Percentiles rank a stretch among this genome's conserved stretches.
Evolutionary conservation across 305 asterid species (phyloP).

Genomic region (Solanum hybrid): DNA sequence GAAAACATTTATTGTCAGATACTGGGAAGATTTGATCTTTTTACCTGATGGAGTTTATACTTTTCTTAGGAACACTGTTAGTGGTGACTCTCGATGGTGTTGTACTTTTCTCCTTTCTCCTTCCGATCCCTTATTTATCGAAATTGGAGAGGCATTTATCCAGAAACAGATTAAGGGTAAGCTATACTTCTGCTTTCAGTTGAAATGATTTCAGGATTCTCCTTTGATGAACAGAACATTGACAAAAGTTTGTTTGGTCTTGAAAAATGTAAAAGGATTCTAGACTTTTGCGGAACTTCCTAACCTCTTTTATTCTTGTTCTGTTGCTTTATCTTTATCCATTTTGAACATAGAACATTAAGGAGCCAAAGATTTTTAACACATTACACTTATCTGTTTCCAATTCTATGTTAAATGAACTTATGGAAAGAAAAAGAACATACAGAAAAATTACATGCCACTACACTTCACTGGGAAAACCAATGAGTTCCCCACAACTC

Average conservation of each 20-base stretch:
- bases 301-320: background rate
- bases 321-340: background rate
- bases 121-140: slow-evolving; percentile 74
- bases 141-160: slow-evolving; percentile 87
- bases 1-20: background rate
- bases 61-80: slow-evolving; percentile 71
- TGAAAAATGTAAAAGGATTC: background rate
- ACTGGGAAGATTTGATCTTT: background rate
- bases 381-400: background rate
- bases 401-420: background rate
- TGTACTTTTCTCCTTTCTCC: slow-evolving; percentile 95
- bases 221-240: background rate
- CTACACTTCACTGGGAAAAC: background rate
- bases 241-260: background rate
- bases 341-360: background rate
- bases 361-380: background rate
- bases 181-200: slow-evolving; percentile 5
- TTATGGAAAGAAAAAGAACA: background rate
- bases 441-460: background rate
- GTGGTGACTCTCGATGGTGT: slow-evolving; percentile 81
- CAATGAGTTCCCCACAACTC: background rate
- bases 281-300: background rate
- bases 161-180: slow-evolving; percentile 61
- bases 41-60: background rate
- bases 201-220: background rate